Base-by-base conservation (phyloP, 139 green algal species). In the Chlorella sorokiniana region DNA sequence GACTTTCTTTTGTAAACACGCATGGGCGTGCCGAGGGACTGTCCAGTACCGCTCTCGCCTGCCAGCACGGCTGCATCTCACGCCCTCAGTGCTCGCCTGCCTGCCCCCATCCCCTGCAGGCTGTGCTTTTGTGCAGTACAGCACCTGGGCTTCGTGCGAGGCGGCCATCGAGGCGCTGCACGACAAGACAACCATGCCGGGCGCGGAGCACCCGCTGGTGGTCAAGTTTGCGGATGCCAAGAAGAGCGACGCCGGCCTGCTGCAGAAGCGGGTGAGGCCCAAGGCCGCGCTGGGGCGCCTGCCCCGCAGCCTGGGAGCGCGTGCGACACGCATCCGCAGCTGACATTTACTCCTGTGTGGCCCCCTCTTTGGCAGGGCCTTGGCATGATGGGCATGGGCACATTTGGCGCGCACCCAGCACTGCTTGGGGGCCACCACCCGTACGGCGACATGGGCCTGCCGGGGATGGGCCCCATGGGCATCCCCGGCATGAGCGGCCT, bases 171-270 rank as follows among this genome's bases (percentile, higher is more conserved):
- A 94, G 59, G 84, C 78, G 14, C 86, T 95, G 41, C 91, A 96
- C 70, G 90, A 90, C 27, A 89, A 91, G 69, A 90, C 83, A 14
- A 85, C 88, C 25, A 84, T 96, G 70, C 89, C 91, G 25, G 90
- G 86, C 23, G 87, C 88, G 1, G 90, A 92, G 59, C 91, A 91
- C 78, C 90, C 93, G 54, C 88, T 97, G 72, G 89, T 95, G 29
- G 92, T 97, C 70, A 97, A 97, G 83, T 95, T 97, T 87, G 94
- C 93, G 14, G 94, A 97, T 67, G 94, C 92, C 48, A 86, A 81
- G 38, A 67, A 68, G 40, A 69, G 69, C 67, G 64, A 85, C 67
- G 72, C 63, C 11, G 79, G 40, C 23, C 54, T 80, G 35, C 33
- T 79, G 31, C 40, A 67, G n/a, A 79, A 68, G 51, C 72, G 72